phyloP scores from a whole-genome alignment of 139 green algal species.

The Choricystis sp. region DNA sequence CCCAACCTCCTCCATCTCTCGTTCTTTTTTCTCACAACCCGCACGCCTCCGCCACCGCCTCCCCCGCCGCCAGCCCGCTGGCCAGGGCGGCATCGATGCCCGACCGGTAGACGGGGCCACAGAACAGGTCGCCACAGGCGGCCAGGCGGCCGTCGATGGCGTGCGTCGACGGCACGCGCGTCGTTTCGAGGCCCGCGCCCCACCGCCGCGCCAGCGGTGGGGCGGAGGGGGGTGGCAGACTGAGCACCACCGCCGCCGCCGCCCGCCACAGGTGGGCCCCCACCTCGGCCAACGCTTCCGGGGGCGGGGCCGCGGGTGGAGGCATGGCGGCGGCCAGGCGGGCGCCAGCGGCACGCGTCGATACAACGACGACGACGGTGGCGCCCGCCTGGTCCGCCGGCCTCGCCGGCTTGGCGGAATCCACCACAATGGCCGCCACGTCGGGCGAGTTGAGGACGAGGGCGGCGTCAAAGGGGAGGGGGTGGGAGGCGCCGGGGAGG shows the following conservation, averaged over 20 bases:
- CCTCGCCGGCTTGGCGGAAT: not conserved
- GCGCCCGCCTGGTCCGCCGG: not conserved
- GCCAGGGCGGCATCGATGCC: no score
- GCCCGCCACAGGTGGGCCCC: not conserved
- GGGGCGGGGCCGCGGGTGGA: no score
- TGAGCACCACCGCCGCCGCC: not conserved
- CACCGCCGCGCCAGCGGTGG: not conserved
- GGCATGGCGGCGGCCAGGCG: not conserved
- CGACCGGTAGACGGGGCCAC: no score
- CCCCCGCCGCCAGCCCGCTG: not conserved
- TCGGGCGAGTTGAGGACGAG: not conserved
- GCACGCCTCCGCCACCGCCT: no score
- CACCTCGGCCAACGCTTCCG: not conserved
- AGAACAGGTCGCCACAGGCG: not conserved
- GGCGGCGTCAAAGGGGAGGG: not conserved
- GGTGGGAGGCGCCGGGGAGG: not conserved
- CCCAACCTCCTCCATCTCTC: no score
- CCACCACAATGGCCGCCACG: not conserved
- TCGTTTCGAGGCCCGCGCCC: not conserved
- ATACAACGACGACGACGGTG: not conserved
- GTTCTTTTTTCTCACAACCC: no score
- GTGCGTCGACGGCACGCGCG: not conserved
- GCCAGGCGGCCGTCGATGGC: not conserved
- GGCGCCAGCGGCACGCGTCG: not conserved
- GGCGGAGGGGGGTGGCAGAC: not conserved